These are phyloP conservation scores for Annona squamosa DNA, from an alignment of 164 flowering plant species.

Conservation along the genomic window DNA sequence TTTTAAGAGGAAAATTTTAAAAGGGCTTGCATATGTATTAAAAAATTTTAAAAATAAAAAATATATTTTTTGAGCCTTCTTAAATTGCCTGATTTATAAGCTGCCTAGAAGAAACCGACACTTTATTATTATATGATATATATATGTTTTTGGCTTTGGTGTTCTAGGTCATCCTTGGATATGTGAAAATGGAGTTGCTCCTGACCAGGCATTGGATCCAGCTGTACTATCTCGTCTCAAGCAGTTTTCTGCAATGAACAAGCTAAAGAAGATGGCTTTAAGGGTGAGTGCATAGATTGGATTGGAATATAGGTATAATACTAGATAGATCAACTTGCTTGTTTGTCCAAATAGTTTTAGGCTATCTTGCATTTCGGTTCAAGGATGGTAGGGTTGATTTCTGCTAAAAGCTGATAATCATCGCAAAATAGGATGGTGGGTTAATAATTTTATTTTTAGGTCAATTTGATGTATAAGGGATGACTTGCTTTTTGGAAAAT, in stretches of 20 bases:
- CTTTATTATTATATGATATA: neutral
- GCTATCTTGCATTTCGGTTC: neutral
- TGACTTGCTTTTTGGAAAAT: neutral
- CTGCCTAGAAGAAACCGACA: too few species aligned
- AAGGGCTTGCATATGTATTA: too few species aligned
- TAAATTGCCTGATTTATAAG: neutral
- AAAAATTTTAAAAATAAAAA: too few species aligned
- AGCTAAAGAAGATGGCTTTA: constrained; percentile 96
- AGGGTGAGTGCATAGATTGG: constrained; percentile 47
- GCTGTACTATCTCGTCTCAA: constrained; percentile 98
- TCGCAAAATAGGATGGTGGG: neutral
- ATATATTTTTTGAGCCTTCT: neutral
- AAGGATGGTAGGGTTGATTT: neutral
- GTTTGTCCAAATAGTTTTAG: neutral
- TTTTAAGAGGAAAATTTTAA: too few species aligned
- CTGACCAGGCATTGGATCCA: constrained; percentile 86
- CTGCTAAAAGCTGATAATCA: neutral
- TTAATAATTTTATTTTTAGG: neutral
- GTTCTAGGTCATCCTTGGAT: constrained; percentile 98
- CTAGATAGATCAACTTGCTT: neutral
- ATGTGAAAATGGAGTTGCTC: constrained; percentile 97
- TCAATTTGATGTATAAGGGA: neutral
- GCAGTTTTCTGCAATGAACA: constrained; percentile 97
- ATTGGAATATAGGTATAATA: neutral
- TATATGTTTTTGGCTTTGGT: neutral